A percentile compares a stretch with the other conserved stretches of the same genome.
Conservation (phyloP, 805 yeast genomes). For the Barnettozyma wickerhamii region DNA sequence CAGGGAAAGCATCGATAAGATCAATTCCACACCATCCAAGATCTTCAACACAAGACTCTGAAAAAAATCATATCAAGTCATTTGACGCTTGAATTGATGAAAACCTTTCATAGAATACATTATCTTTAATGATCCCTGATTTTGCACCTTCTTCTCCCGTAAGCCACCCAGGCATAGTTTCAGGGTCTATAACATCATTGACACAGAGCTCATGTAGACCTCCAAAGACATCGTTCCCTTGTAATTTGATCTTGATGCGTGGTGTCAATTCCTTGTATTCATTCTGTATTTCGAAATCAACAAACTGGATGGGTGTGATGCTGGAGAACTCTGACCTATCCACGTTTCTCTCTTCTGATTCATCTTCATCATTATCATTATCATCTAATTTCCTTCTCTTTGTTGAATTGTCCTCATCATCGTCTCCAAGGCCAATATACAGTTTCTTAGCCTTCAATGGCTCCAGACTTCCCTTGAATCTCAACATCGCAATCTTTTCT, state of each 20-base stretch:
- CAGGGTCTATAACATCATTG: conserved; percentile 44
- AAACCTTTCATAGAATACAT: neutral
- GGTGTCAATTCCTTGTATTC: conserved; percentile 21
- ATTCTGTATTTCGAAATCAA: conserved; percentile 40
- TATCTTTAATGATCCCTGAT: conserved; percentile 40
- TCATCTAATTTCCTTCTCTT: conserved; percentile 4
- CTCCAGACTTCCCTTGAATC: conserved; percentile 55
- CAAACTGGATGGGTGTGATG: conserved; percentile 53
- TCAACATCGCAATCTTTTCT: conserved; percentile 43
- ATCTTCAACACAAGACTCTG: conserved; percentile 7
- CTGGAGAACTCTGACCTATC: conserved; percentile 41
- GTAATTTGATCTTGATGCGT: conserved; percentile 30
- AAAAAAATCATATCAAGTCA: conserved; percentile 3
- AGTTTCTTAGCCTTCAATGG: conserved; percentile 33
- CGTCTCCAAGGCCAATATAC: conserved; percentile 32
- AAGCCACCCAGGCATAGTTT: conserved; percentile 67
- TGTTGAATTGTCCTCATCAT: conserved; percentile 20
- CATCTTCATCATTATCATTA: conserved; percentile 12
- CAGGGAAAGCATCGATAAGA: conserved; percentile 6
- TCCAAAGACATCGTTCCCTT: conserved; percentile 72
- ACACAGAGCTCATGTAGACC: conserved; percentile 70
- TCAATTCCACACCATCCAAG: conserved; percentile 6
- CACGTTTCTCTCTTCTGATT: conserved; percentile 10
- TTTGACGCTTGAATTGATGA: neutral
- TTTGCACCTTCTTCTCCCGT: conserved; percentile 57